Conservation (phyloP, 2,329 filamentous ascomycete species). For the Aspergillus quadricinctus region DNA sequence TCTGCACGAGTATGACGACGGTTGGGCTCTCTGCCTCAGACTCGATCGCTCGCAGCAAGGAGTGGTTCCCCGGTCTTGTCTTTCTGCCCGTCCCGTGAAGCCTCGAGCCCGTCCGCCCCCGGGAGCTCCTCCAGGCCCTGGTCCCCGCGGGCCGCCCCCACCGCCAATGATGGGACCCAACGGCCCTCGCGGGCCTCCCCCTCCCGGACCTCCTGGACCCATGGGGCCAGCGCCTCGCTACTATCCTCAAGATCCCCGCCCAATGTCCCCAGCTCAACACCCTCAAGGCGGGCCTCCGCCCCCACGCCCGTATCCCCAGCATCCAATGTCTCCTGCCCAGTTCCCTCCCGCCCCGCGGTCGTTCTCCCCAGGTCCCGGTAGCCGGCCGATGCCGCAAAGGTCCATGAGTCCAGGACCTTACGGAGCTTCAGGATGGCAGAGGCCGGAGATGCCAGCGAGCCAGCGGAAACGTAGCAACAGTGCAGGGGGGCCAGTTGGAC, state of each 20-base stretch:
- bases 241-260: slow-evolving; percentile 28
- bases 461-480: slow-evolving; percentile 44
- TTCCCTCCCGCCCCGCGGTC: slow-evolving; percentile 35
- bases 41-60: slow-evolving; percentile 89
- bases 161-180: slow-evolving; percentile 29
- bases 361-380: slow-evolving; percentile 30
- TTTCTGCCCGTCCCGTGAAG: slow-evolving; percentile 88
- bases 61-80: slow-evolving; percentile 87
- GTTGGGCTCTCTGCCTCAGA: slow-evolving; percentile 90
- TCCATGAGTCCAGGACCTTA: slow-evolving; percentile 44
- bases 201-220: slow-evolving; percentile 19
- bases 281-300: slow-evolving; percentile 26
- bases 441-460: slow-evolving; percentile 35
- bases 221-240: slow-evolving; percentile 27
- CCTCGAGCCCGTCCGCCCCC: slow-evolving; percentile 56
- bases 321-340: slow-evolving; percentile 29
- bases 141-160: slow-evolving; percentile 26
- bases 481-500: slow-evolving; percentile 29
- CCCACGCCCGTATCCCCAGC: slow-evolving; percentile 21
- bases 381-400: slow-evolving; percentile 21
- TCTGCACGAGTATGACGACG: slow-evolving; percentile 95
- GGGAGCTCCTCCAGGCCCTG: slow-evolving; percentile 27
- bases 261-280: slow-evolving; percentile 24
- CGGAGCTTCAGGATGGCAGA: slow-evolving; percentile 37
- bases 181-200: slow-evolving; percentile 14